These are phyloP conservation scores for Silene conica DNA, from an alignment of 148 eudicot species.

Conservation along the genomic window DNA sequence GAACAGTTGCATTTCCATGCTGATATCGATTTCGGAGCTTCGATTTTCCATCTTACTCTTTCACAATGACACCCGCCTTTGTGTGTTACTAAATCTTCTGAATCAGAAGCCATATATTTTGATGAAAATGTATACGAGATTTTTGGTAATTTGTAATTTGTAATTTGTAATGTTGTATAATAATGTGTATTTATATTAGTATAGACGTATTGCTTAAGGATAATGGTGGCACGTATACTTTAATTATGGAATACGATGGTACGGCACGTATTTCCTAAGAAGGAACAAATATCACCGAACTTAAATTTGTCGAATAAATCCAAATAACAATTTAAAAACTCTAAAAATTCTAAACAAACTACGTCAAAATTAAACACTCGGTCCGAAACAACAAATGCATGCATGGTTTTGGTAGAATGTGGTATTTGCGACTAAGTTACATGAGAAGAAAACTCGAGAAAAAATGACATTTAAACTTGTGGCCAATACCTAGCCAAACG, in stretches of 20 bases:
- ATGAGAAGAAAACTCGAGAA: no score
- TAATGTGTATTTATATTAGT: neutral
- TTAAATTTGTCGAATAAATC: neutral
- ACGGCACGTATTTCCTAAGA: conserved; percentile 1
- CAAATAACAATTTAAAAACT: neutral
- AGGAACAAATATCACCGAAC: conserved; percentile 6
- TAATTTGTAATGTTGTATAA: neutral
- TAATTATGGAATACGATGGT: no score
- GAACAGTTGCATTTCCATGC: conserved; percentile 13
- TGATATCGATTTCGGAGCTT: neutral
- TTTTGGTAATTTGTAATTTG: neutral
- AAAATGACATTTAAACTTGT: no score
- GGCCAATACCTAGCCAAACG: no score
- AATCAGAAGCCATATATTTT: neutral
- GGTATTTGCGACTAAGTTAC: no score
- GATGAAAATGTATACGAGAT: neutral
- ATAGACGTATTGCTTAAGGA: neutral
- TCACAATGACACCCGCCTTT: conserved; percentile 6
- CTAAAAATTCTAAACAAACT: neutral
- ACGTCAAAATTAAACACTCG: no score
- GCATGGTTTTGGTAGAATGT: no score
- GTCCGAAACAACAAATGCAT: no score
- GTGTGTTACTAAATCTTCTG: conserved; percentile 11
- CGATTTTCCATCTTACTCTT: conserved; percentile 8
- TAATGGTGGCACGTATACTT: neutral